These are phyloP conservation scores for Mycena rosella DNA, from an alignment of 768 basidiomycete species.

Conservation along the genomic window DNA sequence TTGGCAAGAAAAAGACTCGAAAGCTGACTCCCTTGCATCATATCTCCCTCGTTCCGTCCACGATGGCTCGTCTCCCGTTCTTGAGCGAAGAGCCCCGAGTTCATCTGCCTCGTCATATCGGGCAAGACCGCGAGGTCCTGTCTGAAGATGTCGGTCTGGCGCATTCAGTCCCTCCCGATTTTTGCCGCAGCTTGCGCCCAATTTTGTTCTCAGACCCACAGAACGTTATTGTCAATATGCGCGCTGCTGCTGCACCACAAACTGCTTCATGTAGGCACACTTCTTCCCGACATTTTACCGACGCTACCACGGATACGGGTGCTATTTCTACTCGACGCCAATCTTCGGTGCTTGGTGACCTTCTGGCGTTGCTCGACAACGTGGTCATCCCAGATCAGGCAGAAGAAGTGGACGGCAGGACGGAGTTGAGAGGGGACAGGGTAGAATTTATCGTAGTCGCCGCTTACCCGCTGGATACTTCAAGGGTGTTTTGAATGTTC, in stretches of 20 bases:
- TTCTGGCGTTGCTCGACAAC: not conserved
- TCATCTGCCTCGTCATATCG: not conserved
- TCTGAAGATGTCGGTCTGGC: not conserved
- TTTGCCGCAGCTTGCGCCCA: constrained; percentile 3
- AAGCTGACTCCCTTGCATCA: not conserved
- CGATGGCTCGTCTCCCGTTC: constrained; percentile 10
- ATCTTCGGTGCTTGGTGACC: not conserved
- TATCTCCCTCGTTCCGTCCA: not conserved
- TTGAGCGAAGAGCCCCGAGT: constrained; percentile 6
- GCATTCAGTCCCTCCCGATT: constrained; percentile 4
- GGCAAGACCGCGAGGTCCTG: constrained; percentile 1
- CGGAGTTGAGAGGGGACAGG: not conserved
- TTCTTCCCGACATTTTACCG: constrained; percentile 6
- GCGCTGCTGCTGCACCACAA: not conserved
- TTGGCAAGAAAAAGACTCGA: not conserved
- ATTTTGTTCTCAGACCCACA: not conserved
- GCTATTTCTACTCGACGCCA: not conserved
- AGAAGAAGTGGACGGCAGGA: too few species aligned
- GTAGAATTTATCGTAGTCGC: not conserved
- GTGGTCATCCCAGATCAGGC: not conserved
- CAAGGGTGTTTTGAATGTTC: too few species aligned
- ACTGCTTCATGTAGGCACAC: not conserved
- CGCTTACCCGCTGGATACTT: not conserved
- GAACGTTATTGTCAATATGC: not conserved
- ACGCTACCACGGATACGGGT: not conserved